Evolutionary conservation across 2,329 filamentous ascomycete genomes (phyloP), one percentile per base, ranked within the genome.

Genomic region (Venturia asperata): DNA sequence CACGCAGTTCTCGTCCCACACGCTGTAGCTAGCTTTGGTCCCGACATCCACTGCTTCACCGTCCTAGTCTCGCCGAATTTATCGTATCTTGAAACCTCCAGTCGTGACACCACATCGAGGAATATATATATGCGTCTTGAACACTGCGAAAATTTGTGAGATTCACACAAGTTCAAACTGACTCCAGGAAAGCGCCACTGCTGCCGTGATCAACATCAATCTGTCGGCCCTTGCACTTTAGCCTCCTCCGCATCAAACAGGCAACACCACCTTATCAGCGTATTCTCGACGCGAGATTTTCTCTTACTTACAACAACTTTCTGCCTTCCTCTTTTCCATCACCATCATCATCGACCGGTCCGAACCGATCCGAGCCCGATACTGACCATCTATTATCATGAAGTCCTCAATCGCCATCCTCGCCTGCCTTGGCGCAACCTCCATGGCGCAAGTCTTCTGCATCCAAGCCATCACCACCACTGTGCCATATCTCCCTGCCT

Each of bases 401-500:
- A 58, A 58, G 17, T 34, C 15, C 52, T 58, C 17, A 3, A 58
- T 58, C 17, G 27, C 30, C 24, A 9, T n/a, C 52, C 17, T 58
- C 52, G 5, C 19, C 52, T 58, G 27, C 52, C 52, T 58, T 19
- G 30, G 37, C 52, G 52, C 52, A 27, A 34, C 52, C 52, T 58
- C 52, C 15, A n/a, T 19, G 11, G 52, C 52, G 9, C 52, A 61
- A 24, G 30, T 61, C 39, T 11, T 61, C 42, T 61, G 60, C 60
- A 61, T 61, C n/a, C 37, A 61, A 34, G 60, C 60, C 24, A 61
- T 61, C 39, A 61, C 60, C 5, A 27, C 60, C 6, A 61, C 60
- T 11, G 13, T 43, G 15, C 27, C 60, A 17, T 61, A 61, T 21
- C 39, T 61, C 5, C 60, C 60, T 42, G 60, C 60, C 27, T 21